These are phyloP conservation scores for Erysimum cheiri DNA, from an alignment of 441 rosid genomes.

Conservation along the genomic window DNA sequence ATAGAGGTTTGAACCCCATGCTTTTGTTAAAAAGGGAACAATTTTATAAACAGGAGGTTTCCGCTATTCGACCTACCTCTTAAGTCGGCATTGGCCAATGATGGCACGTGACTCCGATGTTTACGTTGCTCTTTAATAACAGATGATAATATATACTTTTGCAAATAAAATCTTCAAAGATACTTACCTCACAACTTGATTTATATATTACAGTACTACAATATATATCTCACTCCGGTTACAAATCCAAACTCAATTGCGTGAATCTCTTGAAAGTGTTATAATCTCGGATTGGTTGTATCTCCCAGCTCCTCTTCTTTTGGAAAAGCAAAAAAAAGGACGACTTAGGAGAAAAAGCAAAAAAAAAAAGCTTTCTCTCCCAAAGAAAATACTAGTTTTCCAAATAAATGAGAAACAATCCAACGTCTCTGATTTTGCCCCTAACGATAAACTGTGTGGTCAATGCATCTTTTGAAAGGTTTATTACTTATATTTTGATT, in stretches of 20 bases:
- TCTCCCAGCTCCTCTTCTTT: neutral
- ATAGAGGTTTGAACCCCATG: neutral
- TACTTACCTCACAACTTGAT: neutral
- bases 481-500: neutral
- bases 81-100: conserved; percentile 29
- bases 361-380: too few species aligned
- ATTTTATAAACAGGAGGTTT: neutral
- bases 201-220: neutral
- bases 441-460: neutral
- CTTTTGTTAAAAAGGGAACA: neutral
- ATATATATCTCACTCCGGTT: neutral
- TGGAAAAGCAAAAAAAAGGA: neutral
- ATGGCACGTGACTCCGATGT: conserved; percentile 19
- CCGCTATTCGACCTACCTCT: neutral
- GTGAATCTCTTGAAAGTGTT: neutral
- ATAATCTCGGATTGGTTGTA: neutral
- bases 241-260: neutral
- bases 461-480: conserved; percentile 6
- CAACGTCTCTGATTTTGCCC: neutral
- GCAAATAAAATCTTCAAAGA: neutral
- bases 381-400: neutral
- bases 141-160: neutral
- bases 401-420: neutral
- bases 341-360: too few species aligned
- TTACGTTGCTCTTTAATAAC: conserved; percentile 15